phyloP scores from a whole-genome alignment of 306 rosid species.

The Dalbergia oliveri region DNA sequence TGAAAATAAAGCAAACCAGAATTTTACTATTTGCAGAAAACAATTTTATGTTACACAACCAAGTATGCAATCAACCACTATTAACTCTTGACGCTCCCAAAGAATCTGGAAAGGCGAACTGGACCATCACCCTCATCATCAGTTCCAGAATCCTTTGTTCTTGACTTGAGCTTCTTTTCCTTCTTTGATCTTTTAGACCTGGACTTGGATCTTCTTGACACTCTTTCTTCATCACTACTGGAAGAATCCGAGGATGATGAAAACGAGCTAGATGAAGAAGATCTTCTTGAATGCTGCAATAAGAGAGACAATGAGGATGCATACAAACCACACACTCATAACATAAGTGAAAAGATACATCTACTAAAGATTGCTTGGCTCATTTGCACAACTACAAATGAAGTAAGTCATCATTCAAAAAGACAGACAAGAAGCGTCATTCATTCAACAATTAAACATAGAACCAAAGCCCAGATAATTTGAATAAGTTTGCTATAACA shows the following conservation, averaged over 20 bases:
- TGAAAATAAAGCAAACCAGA: conserved; percentile 39
- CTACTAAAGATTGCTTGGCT: conserved; percentile 8
- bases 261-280: conserved; percentile 81
- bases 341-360: conserved; percentile 14
- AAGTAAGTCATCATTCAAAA: neutral
- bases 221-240: conserved; percentile 75
- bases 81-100: conserved; percentile 70
- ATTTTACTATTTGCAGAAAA: conserved; percentile 53
- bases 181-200: conserved; percentile 83
- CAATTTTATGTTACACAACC: conserved; percentile 56
- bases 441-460: conserved; percentile 19
- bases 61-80: conserved; percentile 45
- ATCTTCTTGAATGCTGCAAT: conserved; percentile 84
- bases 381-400: neutral
- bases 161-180: conserved; percentile 85
- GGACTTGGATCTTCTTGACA: conserved; percentile 81
- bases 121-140: conserved; percentile 76
- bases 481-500: conserved; percentile 28
- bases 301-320: conserved; percentile 30
- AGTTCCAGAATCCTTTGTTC: conserved; percentile 64
- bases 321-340: neutral
- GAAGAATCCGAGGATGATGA: conserved; percentile 71
- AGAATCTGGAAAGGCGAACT: conserved; percentile 91
- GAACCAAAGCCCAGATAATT: conserved; percentile 13
- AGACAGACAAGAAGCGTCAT: neutral